Evolutionary conservation across 441 rosid species (phyloP).

Genomic region (Populus hybrid): DNA sequence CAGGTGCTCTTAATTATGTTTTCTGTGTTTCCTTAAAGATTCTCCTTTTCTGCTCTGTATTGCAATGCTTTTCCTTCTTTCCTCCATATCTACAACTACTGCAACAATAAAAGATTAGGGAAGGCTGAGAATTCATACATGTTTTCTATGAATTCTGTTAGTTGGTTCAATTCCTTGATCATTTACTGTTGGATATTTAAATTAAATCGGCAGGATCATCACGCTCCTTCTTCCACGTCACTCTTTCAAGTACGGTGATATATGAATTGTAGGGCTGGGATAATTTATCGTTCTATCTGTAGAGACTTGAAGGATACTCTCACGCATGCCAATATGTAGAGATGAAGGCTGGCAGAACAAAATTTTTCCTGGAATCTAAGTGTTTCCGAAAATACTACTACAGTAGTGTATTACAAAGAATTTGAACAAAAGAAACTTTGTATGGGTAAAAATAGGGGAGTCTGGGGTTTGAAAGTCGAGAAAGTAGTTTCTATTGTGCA

Average conservation of each 20-base stretch:
- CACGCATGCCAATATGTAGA: neutral
- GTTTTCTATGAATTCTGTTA: neutral
- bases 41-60: neutral
- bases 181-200: neutral
- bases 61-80: neutral
- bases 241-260: neutral
- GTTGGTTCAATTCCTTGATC: neutral
- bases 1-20: constrained; percentile 26
- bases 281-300: neutral
- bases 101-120: constrained; percentile 8
- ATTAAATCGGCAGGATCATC: neutral
- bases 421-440: neutral
- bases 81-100: neutral
- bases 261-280: neutral
- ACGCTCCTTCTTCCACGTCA: neutral
- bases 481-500: neutral
- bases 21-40: neutral
- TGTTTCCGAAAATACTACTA: neutral
- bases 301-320: neutral
- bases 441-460: neutral
- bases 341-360: neutral
- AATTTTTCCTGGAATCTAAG: neutral
- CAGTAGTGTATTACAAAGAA: neutral
- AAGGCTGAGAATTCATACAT: neutral
- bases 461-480: neutral